phyloP scores from a whole-genome alignment of 1,139 yeast species.

The Suhomyces guaymorum region DNA sequence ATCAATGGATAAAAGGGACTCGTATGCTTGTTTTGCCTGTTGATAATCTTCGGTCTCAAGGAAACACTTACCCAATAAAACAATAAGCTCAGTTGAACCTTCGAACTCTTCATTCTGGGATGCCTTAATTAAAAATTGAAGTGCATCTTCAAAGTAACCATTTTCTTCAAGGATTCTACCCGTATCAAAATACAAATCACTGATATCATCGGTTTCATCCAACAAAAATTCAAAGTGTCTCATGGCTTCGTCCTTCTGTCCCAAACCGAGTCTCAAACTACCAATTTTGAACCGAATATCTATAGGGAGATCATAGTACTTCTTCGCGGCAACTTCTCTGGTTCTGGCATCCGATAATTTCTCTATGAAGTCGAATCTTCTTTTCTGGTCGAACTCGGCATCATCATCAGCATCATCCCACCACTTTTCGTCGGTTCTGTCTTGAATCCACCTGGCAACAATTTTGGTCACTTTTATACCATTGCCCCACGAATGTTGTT shows the following conservation, averaged over 20 bases:
- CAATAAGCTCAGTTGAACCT: slow-evolving; percentile 51
- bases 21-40: slow-evolving; percentile 69
- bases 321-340: slow-evolving; percentile 31
- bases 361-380: slow-evolving; percentile 48
- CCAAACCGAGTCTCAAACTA: slow-evolving; percentile 63
- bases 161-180: slow-evolving; percentile 71
- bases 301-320: slow-evolving; percentile 61
- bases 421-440: slow-evolving; percentile 67
- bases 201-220: slow-evolving; percentile 56
- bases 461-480: slow-evolving; percentile 68
- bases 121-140: slow-evolving; percentile 60
- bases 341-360: slow-evolving; percentile 13
- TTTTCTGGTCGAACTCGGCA: slow-evolving; percentile 69
- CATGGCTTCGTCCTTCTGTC: slow-evolving; percentile 68
- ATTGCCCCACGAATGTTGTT: slow-evolving; percentile 60
- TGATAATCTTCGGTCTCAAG: slow-evolving; percentile 69
- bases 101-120: slow-evolving; percentile 48
- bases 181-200: slow-evolving; percentile 75
- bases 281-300: slow-evolving; percentile 87
- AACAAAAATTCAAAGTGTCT: slow-evolving; percentile 65
- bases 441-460: slow-evolving; percentile 82
- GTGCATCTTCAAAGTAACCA: slow-evolving; percentile 71
- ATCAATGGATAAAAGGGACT: slow-evolving; percentile 54
- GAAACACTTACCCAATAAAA: slow-evolving; percentile 74
- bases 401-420: slow-evolving; percentile 84